Percentiles rank a stretch among this genome's conserved stretches.
Evolutionary conservation across 345 rosid genomes (phyloP).

Genomic region (Brassica juncea): DNA sequence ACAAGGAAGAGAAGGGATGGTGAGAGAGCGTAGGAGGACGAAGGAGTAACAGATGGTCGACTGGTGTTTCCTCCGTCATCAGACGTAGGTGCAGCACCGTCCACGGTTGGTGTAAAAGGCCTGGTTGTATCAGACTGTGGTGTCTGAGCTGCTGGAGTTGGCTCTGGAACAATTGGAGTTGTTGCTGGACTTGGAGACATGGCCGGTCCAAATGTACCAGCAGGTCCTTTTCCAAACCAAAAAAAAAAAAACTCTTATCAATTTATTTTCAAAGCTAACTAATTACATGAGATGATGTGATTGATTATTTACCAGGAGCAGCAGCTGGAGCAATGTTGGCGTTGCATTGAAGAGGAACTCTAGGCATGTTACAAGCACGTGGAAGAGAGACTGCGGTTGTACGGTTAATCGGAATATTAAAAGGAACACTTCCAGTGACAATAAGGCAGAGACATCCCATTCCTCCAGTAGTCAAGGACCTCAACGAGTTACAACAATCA

Average conservation of each 20-base stretch:
- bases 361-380: constrained; percentile 79
- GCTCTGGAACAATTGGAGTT: constrained; percentile 60
- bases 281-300: not conserved
- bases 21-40: constrained; percentile 49
- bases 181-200: constrained; percentile 56
- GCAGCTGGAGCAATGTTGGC: constrained; percentile 63
- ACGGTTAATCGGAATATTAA: constrained; percentile 71
- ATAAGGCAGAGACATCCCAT: constrained; percentile 77
- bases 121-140: constrained; percentile 59
- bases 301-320: constrained; percentile 59
- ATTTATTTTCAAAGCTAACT: not conserved
- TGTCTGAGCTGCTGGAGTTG: constrained; percentile 53
- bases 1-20: constrained; percentile 52
- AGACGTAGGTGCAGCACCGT: constrained; percentile 46
- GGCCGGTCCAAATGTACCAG: constrained; percentile 48
- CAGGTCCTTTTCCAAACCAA: constrained; percentile 50
- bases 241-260: not conserved
- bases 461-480: constrained; percentile 56
- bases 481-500: constrained; percentile 68
- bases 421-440: constrained; percentile 66
- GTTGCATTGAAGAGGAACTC: constrained; percentile 81
- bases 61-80: constrained; percentile 50
- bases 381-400: constrained; percentile 83
- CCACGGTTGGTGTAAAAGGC: constrained; percentile 55
- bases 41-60: constrained; percentile 57